Evolutionary conservation across 345 rosid species (phyloP).

Genomic region (Populus davidiana): DNA sequence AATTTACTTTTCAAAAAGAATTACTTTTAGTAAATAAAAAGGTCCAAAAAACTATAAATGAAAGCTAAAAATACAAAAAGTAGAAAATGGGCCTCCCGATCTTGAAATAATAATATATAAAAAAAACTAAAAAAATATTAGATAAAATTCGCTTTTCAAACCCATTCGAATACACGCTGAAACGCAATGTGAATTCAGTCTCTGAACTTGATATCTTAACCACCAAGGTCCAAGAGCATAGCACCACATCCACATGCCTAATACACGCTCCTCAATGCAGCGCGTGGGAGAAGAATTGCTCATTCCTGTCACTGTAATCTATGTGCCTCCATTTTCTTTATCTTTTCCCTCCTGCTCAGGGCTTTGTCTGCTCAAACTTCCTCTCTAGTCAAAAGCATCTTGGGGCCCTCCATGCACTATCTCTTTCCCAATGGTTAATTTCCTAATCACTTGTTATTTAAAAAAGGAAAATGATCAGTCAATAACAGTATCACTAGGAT

Average conservation of each 20-base stretch:
- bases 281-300: background rate
- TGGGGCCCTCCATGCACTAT: conserved; percentile 39
- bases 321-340: conserved; percentile 13
- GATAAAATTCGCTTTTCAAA: too few species aligned
- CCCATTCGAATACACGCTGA: too few species aligned
- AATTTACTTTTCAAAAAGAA: too few species aligned
- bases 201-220: background rate
- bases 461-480: background rate
- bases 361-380: conserved; percentile 10
- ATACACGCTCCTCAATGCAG: background rate
- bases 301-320: background rate
- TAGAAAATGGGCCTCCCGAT: too few species aligned
- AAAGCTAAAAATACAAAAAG: too few species aligned
- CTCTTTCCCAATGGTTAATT: conserved; percentile 12
- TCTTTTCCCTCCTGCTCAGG: background rate
- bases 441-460: conserved; percentile 8
- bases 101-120: too few species aligned
- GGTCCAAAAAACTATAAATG: too few species aligned
- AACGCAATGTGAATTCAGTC: too few species aligned
- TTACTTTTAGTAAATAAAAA: too few species aligned
- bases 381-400: conserved; percentile 41
- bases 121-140: too few species aligned
- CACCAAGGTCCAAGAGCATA: background rate
- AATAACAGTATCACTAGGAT: background rate
- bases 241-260: too few species aligned